Evolutionary conservation across 2,329 filamentous ascomycete species (phyloP).

Genomic region (Neonectria punicea): DNA sequence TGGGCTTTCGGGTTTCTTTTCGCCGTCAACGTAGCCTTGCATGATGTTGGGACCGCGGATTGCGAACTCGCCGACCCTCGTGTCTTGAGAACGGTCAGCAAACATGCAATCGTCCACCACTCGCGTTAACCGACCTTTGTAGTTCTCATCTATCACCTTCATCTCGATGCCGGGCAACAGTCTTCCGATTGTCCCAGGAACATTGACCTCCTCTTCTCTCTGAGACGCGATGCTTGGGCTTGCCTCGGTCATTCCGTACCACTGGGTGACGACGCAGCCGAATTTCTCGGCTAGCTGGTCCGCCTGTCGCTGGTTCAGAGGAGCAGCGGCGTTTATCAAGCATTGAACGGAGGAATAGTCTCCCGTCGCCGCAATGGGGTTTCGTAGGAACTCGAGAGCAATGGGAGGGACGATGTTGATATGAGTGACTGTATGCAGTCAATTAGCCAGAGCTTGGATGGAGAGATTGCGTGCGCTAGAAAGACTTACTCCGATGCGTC

Average conservation of each 20-base stretch:
- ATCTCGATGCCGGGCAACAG: conserved; percentile 15
- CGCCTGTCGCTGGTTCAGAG: conserved; percentile 14
- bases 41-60: conserved; percentile 15
- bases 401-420: conserved; percentile 17
- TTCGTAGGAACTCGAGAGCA: conserved; percentile 11
- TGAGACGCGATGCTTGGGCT: conserved; percentile 15
- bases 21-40: conserved; percentile 12
- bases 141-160: conserved; percentile 9
- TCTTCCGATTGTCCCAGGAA: conserved; percentile 13
- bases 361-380: not conserved
- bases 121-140: not conserved
- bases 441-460: not conserved
- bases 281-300: conserved; percentile 3
- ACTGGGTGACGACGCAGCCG: conserved; percentile 9
- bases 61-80: conserved; percentile 6
- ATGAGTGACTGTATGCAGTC: not conserved
- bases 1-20: not conserved
- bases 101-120: rapidly evolving
- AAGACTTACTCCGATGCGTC: conserved; percentile 1
- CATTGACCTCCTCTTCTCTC: conserved; percentile 5
- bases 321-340: conserved; percentile 15
- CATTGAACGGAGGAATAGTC: conserved; percentile 15
- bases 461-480: not conserved
- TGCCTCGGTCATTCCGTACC: conserved; percentile 19
- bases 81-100: not conserved